Conservation (phyloP, 1,284 basidiomycete species). For the Cryptococcus amylolentus region DNA sequence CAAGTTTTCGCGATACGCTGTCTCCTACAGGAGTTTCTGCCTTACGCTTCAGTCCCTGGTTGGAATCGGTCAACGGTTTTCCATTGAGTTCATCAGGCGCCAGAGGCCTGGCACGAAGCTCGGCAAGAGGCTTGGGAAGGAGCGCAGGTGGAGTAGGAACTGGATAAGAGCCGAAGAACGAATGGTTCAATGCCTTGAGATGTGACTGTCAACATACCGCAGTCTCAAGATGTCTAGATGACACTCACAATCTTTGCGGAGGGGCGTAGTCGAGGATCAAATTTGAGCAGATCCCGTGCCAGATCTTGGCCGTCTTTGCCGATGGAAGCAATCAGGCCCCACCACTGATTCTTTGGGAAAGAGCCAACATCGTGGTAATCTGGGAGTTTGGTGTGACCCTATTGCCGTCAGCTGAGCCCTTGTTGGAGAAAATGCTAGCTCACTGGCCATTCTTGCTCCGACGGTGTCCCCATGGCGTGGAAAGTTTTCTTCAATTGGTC, state of each 20-base stretch:
- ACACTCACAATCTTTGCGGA: slow-evolving; percentile 68
- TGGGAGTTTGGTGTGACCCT: slow-evolving; percentile 86
- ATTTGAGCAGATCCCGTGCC: slow-evolving; percentile 71
- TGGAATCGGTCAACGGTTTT: slow-evolving; percentile 26
- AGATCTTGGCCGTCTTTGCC: slow-evolving; percentile 83
- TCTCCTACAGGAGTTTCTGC: slow-evolving; percentile 28
- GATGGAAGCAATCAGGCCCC: slow-evolving; percentile 82
- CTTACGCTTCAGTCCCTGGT: slow-evolving; percentile 32
- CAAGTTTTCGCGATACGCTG: slow-evolving; percentile 17
- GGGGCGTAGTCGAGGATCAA: slow-evolving; percentile 80
- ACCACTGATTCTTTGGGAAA: slow-evolving; percentile 63
- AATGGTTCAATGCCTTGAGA: slow-evolving; percentile 41
- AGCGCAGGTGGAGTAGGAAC: slow-evolving; percentile 41
- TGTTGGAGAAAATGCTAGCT: slow-evolving; percentile 21
- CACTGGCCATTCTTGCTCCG: slow-evolving; percentile 95
- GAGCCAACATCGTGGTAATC: slow-evolving; percentile 80
- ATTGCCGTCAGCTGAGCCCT: neutral
- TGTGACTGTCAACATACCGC: neutral
- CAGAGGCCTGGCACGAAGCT: slow-evolving; percentile 43
- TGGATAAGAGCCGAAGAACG: slow-evolving; percentile 42
- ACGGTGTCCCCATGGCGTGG: slow-evolving; percentile 89
- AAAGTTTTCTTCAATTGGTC: slow-evolving; percentile 95
- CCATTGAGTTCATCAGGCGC: slow-evolving; percentile 44
- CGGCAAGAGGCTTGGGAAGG: slow-evolving; percentile 46
- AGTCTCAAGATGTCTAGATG: no score